A percentile compares a stretch with the other conserved stretches of the same genome.
Evolutionary conservation across 176 grass and related monocot species (phyloP).

Genomic region (Ampelocalamus luodianensis): DNA sequence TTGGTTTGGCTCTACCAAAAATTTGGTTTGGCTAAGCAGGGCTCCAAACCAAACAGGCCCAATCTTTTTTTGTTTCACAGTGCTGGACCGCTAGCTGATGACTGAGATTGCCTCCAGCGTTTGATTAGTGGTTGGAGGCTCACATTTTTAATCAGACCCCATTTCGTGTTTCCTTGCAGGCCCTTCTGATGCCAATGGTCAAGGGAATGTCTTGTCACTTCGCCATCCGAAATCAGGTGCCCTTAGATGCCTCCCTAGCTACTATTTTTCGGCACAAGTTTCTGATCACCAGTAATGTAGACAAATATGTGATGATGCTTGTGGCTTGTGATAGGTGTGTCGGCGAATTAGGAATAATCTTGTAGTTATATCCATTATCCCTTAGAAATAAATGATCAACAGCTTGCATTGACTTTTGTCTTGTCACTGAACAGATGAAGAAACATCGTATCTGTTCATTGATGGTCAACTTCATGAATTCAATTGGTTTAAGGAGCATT

Average conservation of each 20-base stretch:
- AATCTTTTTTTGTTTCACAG: background rate
- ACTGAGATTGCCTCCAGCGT: background rate
- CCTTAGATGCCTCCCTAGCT: background rate
- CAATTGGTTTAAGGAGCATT: slow-evolving; percentile 92
- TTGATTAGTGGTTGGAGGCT: background rate
- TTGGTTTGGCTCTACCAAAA: too few relatives aligned
- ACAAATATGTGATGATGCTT: slow-evolving; percentile 8
- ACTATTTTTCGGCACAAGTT: background rate
- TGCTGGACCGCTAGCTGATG: background rate
- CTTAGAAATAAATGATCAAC: background rate
- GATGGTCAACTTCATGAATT: slow-evolving; percentile 72
- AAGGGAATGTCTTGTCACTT: slow-evolving; percentile 66
- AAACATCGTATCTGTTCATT: slow-evolving; percentile 62
- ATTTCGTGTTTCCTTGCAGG: slow-evolving; percentile 45
- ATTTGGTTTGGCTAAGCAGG: too few relatives aligned
- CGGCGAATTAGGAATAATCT: background rate
- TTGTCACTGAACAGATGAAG: slow-evolving; percentile 62
- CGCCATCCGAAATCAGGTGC: slow-evolving; percentile 89
- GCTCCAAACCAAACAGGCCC: too few relatives aligned
- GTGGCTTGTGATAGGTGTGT: slow-evolving; percentile 9
- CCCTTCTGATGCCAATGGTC: slow-evolving; percentile 42
- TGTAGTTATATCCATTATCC: background rate
- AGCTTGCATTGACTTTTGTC: background rate
- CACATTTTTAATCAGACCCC: background rate
- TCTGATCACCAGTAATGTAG: background rate